phyloP scores from a whole-genome alignment of 2,329 filamentous ascomycete genomes.

The Fusarium xylarioides region DNA sequence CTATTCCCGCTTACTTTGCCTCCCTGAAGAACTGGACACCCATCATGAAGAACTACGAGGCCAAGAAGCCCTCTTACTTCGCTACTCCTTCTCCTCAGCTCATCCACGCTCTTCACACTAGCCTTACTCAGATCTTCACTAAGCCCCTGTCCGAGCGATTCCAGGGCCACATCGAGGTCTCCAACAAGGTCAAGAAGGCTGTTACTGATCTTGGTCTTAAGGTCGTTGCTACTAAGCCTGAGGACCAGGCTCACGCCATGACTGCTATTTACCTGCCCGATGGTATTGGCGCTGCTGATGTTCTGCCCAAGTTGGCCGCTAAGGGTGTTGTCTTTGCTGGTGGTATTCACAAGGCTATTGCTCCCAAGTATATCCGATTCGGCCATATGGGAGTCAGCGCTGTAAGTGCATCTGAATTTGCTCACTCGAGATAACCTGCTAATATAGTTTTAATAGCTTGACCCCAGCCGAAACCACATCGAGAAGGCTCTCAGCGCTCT shows the following conservation, averaged over 20 bases:
- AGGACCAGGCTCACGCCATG: constrained; percentile 97
- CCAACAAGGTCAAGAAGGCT: constrained; percentile 86
- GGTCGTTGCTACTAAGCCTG: constrained; percentile 84
- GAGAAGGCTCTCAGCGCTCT: constrained; percentile 84
- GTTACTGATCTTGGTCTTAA: constrained; percentile 83
- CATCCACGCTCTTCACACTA: constrained; percentile 89
- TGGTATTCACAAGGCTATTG: constrained; percentile 95
- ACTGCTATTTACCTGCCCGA: constrained; percentile 96
- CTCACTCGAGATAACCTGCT: constrained; percentile 21
- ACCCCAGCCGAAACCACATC: constrained; percentile 81
- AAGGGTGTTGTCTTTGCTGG: constrained; percentile 94
- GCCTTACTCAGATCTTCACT: constrained; percentile 85
- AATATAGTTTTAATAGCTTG: constrained; percentile 59
- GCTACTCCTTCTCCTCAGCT: constrained; percentile 96
- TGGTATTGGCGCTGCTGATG: constrained; percentile 78
- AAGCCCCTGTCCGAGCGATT: constrained; percentile 84
- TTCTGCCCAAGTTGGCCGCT: constrained; percentile 85
- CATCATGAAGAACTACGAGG: constrained; percentile 99
- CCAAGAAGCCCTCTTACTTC: constrained; percentile 97
- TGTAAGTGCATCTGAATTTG: constrained; percentile 55
- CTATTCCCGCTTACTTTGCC: constrained; percentile 89
- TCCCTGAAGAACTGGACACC: constrained; percentile 98
- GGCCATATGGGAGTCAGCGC: constrained; percentile 98
- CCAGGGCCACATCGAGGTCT: constrained; percentile 79
- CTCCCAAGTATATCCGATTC: constrained; percentile 90